phyloP scores from a whole-genome alignment of 2,329 filamentous ascomycete genomes.

The Periconia digitata region DNA sequence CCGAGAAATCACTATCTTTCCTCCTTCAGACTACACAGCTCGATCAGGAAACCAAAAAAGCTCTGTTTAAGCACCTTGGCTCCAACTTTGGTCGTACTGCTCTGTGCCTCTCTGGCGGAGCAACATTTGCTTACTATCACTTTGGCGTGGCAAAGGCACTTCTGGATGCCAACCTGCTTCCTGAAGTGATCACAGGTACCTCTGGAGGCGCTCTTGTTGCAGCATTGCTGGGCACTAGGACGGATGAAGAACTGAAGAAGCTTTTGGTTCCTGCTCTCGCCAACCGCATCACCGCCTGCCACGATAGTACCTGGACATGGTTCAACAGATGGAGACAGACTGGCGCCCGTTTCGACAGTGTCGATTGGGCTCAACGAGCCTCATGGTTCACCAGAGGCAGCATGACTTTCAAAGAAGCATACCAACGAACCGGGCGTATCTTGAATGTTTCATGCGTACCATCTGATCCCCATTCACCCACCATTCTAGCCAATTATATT shows the following conservation, averaged over 20 bases:
- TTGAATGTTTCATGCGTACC: constrained; percentile 96
- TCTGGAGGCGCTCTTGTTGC: constrained; percentile 92
- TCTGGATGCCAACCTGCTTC: constrained; percentile 80
- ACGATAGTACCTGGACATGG: constrained; percentile 77
- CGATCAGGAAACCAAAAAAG: constrained; percentile 71
- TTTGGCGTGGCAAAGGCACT: constrained; percentile 90
- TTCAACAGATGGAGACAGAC: constrained; percentile 84
- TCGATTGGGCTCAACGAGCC: constrained; percentile 84
- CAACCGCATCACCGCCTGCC: constrained; percentile 79
- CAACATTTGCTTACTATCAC: constrained; percentile 95
- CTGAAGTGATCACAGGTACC: constrained; percentile 94
- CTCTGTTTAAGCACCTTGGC: constrained; percentile 82
- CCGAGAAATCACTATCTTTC: constrained; percentile 68
- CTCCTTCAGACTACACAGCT: constrained; percentile 70
- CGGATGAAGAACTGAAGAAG: constrained; percentile 84
- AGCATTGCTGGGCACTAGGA: constrained; percentile 82
- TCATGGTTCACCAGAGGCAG: constrained; percentile 91
- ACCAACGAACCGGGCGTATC: constrained; percentile 88
- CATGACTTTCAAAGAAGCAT: constrained; percentile 93
- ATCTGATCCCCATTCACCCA: constrained; percentile 88
- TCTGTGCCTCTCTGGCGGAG: constrained; percentile 88
- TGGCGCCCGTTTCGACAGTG: constrained; percentile 88
- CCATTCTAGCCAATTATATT: constrained; percentile 92
- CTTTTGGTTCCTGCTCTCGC: constrained; percentile 87
- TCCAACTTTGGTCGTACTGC: constrained; percentile 93